Conservation (phyloP, 1,284 basidiomycete genomes). For the Ustilago sp. region DNA sequence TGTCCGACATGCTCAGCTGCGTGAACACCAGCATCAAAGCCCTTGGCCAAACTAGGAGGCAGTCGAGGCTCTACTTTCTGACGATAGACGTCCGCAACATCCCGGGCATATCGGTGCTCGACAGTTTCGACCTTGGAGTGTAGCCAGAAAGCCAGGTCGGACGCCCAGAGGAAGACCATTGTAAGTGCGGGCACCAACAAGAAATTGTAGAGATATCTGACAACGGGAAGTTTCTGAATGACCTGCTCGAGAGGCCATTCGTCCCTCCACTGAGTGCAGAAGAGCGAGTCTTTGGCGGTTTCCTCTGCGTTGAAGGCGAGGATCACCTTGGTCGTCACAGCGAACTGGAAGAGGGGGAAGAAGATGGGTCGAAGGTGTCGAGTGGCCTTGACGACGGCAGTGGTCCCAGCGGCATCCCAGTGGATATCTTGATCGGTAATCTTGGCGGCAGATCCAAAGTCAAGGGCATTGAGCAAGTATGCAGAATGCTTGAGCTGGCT, state of each 20-base stretch:
- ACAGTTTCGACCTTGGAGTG: conserved; percentile 30
- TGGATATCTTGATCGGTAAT: conserved; percentile 39
- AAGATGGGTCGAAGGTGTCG: conserved; percentile 45
- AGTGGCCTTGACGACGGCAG: conserved; percentile 43
- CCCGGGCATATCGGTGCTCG: conserved; percentile 25
- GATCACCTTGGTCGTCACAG: conserved; percentile 35
- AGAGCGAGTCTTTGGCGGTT: conserved; percentile 35
- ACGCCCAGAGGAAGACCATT: conserved; percentile 36
- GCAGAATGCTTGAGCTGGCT: conserved; percentile 53
- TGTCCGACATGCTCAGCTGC: conserved; percentile 30
- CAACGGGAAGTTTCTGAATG: conserved; percentile 23
- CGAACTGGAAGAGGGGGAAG: conserved; percentile 55
- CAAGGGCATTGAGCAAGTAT: conserved; percentile 44
- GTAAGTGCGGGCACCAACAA: conserved; percentile 42
- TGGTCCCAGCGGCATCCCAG: conserved; percentile 39
- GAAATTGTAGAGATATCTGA: conserved; percentile 24
- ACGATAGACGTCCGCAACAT: conserved; percentile 17
- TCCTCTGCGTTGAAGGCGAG: conserved; percentile 45
- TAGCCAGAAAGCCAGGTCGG: conserved; percentile 45
- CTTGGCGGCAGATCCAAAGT: conserved; percentile 44
- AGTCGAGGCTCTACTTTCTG: conserved; percentile 32
- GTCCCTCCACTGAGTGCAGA: conserved; percentile 53
- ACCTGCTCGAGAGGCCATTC: conserved; percentile 45
- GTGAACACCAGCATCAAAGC: conserved; percentile 36
- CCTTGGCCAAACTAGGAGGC: conserved; percentile 35